phyloP scores from a whole-genome alignment of 2,329 filamentous ascomycete genomes.

The Pochonia chlamydosporia region DNA sequence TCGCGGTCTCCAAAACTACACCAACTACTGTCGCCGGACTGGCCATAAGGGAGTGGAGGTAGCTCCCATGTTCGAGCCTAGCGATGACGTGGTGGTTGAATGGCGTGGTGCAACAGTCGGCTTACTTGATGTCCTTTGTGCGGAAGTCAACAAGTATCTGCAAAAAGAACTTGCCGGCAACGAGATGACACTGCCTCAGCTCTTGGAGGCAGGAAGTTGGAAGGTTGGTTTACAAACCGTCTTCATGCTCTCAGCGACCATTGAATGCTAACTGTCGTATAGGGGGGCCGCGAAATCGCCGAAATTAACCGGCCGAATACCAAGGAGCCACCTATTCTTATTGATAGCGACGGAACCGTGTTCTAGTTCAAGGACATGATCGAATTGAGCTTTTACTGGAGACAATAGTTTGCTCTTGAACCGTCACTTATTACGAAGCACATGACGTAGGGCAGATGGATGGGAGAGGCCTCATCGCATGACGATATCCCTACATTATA shows the following conservation, averaged over 20 bases:
- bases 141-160: conserved; percentile 56
- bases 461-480: neutral
- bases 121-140: conserved; percentile 48
- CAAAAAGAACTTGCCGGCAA: conserved; percentile 58
- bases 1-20: conserved; percentile 58
- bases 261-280: neutral
- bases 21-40: conserved; percentile 64
- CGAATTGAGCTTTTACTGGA: neutral
- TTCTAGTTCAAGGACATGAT: conserved; percentile 51
- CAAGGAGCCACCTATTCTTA: conserved; percentile 93
- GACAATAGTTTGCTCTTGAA: no score
- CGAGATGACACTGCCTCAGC: conserved; percentile 75
- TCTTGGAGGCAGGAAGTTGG: conserved; percentile 95
- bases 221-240: conserved; percentile 64
- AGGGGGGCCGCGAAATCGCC: conserved; percentile 91
- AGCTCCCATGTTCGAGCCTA: conserved; percentile 52
- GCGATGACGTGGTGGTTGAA: conserved; percentile 58
- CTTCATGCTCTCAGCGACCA: no score
- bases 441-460: neutral
- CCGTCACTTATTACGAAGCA: neutral
- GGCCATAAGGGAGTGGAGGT: conserved; percentile 56
- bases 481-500: neutral
- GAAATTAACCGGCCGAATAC: conserved; percentile 94
- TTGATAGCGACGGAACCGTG: conserved; percentile 92
- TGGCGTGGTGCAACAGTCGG: conserved; percentile 61